Evolutionary conservation across 192 early-diverging fungal genomes (phyloP), one percentile per base, ranked within the genome.

Genomic region (Backusella tarrabulga): DNA sequence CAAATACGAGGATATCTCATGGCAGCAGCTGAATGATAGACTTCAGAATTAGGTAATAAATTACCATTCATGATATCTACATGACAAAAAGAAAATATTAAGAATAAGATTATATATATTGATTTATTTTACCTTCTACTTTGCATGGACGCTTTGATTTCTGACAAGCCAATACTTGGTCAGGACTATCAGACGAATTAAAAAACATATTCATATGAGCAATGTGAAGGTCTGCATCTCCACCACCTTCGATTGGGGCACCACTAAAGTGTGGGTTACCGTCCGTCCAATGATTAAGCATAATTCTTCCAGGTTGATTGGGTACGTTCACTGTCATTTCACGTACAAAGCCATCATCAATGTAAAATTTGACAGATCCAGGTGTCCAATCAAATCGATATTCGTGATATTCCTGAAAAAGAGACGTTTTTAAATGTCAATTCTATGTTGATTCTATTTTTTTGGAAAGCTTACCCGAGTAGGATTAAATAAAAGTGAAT

Each of bases 351-450:
- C 46, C 14, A 12, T 67, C 71, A 35, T 83, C 81, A n/a, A 83
- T 67, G 69, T 79, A 83, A 70, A 76, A 83, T n/a, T 69, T 67
- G 9, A 77, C 77, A 42, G 34, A 54, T 11, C 23, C 67, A 9
- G 81, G 81, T n/a, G 40, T 56, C 81, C 81, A 83, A 52, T 83
- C 81, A 69, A 83, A 83, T 36, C 81, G 74, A 52, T 83, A 83
- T 34, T 83, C 81, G 63, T 83, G 81, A 36, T 72, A 78, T 15
- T 66, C 74, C 81, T 83, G 23, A 3, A 60, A 26, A 26, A 12
- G 4, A 15, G 8, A 23, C 26, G 6, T 60, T 60, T 11, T 60
- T 26, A 32, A 32, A 32, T 60, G 15, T 44, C 38, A 12, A 11
- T 32, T 32, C 38, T 40, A 40, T 54, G n/a, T 54, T 19, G 11